A percentile compares a stretch with the other conserved stretches of the same genome.
Conservation (phyloP, 2,329 filamentous ascomycete genomes). For the Blastomyces gilchristii region DNA sequence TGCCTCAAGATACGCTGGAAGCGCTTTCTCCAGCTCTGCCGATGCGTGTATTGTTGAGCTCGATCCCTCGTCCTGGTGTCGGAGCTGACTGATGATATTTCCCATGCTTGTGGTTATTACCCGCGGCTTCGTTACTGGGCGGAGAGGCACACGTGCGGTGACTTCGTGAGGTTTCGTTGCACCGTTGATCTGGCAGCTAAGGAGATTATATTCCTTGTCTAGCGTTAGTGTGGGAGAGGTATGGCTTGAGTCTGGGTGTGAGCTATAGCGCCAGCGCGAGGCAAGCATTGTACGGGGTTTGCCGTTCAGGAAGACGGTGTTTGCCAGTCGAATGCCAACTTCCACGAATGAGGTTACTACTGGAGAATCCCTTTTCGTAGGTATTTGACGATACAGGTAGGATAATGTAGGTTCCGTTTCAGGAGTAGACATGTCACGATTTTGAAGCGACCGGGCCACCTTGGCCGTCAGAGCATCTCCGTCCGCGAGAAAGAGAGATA, state of each 20-base stretch:
- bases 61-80: constrained; percentile 24
- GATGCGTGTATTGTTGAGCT: constrained; percentile 31
- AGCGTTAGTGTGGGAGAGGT: constrained; percentile 17
- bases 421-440: constrained; percentile 23
- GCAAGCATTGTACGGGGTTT: constrained; percentile 32
- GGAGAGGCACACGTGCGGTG: constrained; percentile 25
- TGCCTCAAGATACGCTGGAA: constrained; percentile 32
- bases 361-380: constrained; percentile 6
- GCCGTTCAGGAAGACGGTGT: constrained; percentile 35
- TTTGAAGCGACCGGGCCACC: constrained; percentile 20
- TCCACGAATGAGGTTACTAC: constrained; percentile 18
- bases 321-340: constrained; percentile 32
- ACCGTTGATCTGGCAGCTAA: constrained; percentile 24
- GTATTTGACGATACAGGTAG: constrained; percentile 21
- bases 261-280: constrained; percentile 26
- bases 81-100: constrained; percentile 33
- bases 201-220: constrained; percentile 23
- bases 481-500: constrained; percentile 26
- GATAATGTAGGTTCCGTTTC: constrained; percentile 25
- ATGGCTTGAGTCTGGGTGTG: constrained; percentile 9
- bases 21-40: constrained; percentile 32
- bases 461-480: constrained; percentile 24
- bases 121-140: constrained; percentile 29
- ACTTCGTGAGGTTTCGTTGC: constrained; percentile 14
- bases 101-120: constrained; percentile 34